Conservation (phyloP, 2,329 filamentous ascomycete species). For the Colletotrichum godetiae region DNA sequence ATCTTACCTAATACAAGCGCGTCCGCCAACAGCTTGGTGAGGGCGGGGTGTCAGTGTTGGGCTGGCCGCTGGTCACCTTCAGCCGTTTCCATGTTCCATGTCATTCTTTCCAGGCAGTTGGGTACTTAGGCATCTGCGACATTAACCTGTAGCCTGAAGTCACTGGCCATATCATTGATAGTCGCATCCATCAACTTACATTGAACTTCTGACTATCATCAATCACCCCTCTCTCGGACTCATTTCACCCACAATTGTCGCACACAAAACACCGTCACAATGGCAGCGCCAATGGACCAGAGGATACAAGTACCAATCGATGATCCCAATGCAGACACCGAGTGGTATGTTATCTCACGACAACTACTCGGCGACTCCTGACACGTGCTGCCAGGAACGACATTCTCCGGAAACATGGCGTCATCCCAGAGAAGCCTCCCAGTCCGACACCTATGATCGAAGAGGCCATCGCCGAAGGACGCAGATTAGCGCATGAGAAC, state of each 20-base stretch:
- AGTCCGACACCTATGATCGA: constrained; percentile 97
- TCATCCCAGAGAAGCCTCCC: constrained; percentile 97
- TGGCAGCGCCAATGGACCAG: constrained; percentile 73
- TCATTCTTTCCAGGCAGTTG: not conserved
- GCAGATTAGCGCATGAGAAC: constrained; percentile 88
- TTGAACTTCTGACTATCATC: not conserved
- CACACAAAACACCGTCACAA: constrained; percentile 43
- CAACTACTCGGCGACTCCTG: constrained; percentile 31
- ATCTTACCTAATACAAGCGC: not conserved
- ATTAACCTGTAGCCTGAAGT: constrained; percentile 12
- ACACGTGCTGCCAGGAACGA: constrained; percentile 78
- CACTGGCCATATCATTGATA: not conserved
- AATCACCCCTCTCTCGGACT: not conserved
- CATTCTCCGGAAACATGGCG: constrained; percentile 93
- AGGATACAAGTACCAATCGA: constrained; percentile 86
- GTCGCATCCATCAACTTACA: not conserved
- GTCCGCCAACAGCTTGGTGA: constrained; percentile 18
- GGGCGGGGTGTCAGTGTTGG: constrained; percentile 9
- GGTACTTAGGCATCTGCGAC: constrained; percentile 16
- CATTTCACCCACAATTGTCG: not conserved
- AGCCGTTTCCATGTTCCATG: constrained; percentile 7
- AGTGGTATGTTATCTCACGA: constrained; percentile 75
- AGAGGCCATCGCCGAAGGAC: constrained; percentile 88
- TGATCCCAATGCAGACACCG: constrained; percentile 95
- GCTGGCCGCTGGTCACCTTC: not conserved